Base-by-base conservation (phyloP, 306 rosid species). In the apple (Malus domestica) region DNA sequence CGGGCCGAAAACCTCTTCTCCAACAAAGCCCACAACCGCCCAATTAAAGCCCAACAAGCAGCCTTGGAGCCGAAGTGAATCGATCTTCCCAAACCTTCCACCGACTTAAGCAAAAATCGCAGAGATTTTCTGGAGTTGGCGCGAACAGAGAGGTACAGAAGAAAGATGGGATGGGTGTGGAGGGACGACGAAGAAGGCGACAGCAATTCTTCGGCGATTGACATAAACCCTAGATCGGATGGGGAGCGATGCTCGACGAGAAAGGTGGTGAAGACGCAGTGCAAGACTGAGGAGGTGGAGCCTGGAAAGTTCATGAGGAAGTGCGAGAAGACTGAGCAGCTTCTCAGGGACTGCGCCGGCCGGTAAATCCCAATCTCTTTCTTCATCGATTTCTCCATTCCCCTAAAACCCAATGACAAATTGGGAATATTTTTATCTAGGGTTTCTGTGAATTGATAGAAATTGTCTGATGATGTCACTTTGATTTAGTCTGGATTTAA, bases 301-400 rank as follows among this genome's bases (percentile, higher is more conserved):
- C 88, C 96, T 5, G 97, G 97, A 70, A 90, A 87, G 82, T 90
- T 95, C 79, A 7, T 95, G 68, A 71, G 86, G 22, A 95, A 90
- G 83, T 95, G 98, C 83, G 87, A 92, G 85, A 94, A 86, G 86
- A 88, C 96, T 16, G 96, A 92, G 80, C 85, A 95, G 90, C 44
- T 89, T 77, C 87, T 95, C 74, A 77, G 81, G 80, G 89, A 87
- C 77, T 92, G 95, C 81, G 55, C 83, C n/a, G 97, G 97, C 67
- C 83, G 82, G 97, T 90, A 78, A 68, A 80, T 22, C 40, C 8
- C 5, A 23, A 18, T 46, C 38, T 15, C 3, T 35, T 19, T 14
- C 35, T 42, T 3, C 5, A 1, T 49, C 55, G 55, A 49, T 49
- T 10, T 58, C 55, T 73, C 30, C 42, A 6, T 61, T 60, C 18